Evolutionary conservation across 768 basidiomycete genomes (phyloP), one percentile per base, ranked within the genome.

Genomic region (Pluteus cervinus): DNA sequence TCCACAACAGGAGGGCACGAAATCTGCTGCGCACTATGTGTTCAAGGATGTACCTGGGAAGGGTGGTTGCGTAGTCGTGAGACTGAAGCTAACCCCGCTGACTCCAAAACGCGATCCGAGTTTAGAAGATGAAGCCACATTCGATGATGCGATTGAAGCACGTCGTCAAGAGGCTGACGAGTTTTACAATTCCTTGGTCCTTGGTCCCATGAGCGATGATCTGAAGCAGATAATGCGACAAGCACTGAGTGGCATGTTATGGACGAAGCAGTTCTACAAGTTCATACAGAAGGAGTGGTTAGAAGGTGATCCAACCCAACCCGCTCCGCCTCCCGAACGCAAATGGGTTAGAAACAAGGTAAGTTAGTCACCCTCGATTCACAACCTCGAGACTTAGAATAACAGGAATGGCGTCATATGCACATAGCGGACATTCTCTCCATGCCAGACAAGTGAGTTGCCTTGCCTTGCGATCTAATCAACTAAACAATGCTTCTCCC

Each of bases 251-350:
- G 96, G 96, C 8, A 98, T 99, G 96, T 64, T 99, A 36, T 98
- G 96, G 94, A 91, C 88, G 31, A 99, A 98, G 65, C 96, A 98
- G 54, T 89, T 80, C 60, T 99, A 98, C 65, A 74, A 86, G 56
- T 97, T 97, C 61, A 80, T 97, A 42, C 93, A 97, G 60, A 86
- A 86, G 53, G 86, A 94, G 43, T 99, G 96, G 96, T 72, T 94
- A 35, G 80, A 89, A 42, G 96, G 96, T 21, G 96, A 99, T 63
- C 83, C 91, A 3, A 84, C 86, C 8, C 96, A 99, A 58, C 94
- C 93, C 7, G 75, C 90, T 14, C 96, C 96, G 4, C 94, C 96
- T 5, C 82, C 88, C 1, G 86, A 85, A 51, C 72, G 96, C 41
- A 89, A 93, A 60, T 66, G 69, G 50, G 67, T 94, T 35, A 71